Evolutionary conservation across 306 rosid genomes (phyloP).

Genomic region (Trichosanthes cucumerina): DNA sequence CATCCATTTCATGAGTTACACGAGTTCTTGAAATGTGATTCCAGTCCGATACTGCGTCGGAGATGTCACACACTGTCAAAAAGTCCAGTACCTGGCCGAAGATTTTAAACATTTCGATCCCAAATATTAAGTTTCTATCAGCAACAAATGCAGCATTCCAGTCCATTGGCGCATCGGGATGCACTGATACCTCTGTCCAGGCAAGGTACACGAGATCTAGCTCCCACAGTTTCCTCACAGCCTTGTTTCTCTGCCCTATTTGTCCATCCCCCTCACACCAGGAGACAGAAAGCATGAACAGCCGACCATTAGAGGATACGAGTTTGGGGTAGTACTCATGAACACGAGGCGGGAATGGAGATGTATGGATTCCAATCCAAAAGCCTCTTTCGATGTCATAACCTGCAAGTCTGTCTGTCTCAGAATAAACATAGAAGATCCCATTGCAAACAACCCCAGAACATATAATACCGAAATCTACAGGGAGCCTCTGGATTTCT

Average conservation of each 20-base stretch:
- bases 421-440: constrained; percentile 86
- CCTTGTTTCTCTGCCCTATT: constrained; percentile 88
- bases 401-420: constrained; percentile 78
- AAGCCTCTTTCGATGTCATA: constrained; percentile 72
- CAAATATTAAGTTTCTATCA: constrained; percentile 67
- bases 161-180: constrained; percentile 99
- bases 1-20: constrained; percentile 79
- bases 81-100: constrained; percentile 93
- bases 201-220: constrained; percentile 68
- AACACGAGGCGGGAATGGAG: constrained; percentile 63
- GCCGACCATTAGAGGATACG: constrained; percentile 57
- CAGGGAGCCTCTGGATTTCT: constrained; percentile 71
- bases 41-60: constrained; percentile 48
- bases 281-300: constrained; percentile 80
- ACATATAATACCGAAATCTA: constrained; percentile 65
- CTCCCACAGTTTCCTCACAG: constrained; percentile 93
- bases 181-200: constrained; percentile 83
- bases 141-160: constrained; percentile 89
- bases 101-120: constrained; percentile 97
- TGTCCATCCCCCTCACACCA: constrained; percentile 99
- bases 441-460: constrained; percentile 84
- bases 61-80: constrained; percentile 74
- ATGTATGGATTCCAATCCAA: constrained; percentile 72
- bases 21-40: constrained; percentile 74
- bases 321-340: constrained; percentile 87